Evolutionary conservation across 2,329 filamentous ascomycete species (phyloP).

Genomic region (Aspergillus sp.): DNA sequence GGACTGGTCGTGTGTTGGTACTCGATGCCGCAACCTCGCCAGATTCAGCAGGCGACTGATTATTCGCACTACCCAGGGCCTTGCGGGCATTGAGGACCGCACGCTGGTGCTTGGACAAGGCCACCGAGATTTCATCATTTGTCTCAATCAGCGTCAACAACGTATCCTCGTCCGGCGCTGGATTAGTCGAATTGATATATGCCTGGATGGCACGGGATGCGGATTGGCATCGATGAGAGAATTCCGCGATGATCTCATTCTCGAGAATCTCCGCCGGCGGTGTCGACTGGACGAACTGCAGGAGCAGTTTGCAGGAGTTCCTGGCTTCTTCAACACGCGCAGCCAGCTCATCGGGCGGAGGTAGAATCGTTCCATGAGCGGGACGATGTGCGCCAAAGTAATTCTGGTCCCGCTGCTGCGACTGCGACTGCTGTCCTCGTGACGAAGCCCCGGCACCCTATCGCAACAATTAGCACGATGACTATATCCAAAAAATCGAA

Average conservation of each 20-base stretch:
- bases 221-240: conserved; percentile 74
- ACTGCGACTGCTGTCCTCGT: conserved; percentile 20
- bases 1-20: conserved; percentile 9
- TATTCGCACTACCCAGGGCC: conserved; percentile 14
- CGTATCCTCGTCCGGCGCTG: conserved; percentile 82
- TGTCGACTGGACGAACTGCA: conserved; percentile 84
- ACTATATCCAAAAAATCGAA: no score
- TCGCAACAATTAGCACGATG: background rate
- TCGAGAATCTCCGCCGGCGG: conserved; percentile 65
- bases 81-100: conserved; percentile 59
- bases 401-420: conserved; percentile 8
- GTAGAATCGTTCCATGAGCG: conserved; percentile 45
- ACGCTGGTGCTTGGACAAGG: conserved; percentile 77
- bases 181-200: conserved; percentile 75
- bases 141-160: conserved; percentile 91
- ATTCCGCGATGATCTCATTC: conserved; percentile 90
- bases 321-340: conserved; percentile 82
- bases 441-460: background rate
- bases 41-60: conserved; percentile 12
- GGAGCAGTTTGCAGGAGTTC: conserved; percentile 84
- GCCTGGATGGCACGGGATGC: conserved; percentile 75
- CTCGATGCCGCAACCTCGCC: conserved; percentile 10
- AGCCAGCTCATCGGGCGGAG: conserved; percentile 68
- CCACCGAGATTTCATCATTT: conserved; percentile 80
- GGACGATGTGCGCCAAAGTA: conserved; percentile 33